These are phyloP conservation scores for Diaporthe vaccinii DNA, from an alignment of 2,329 filamentous ascomycete genomes.

Conservation along the genomic window DNA sequence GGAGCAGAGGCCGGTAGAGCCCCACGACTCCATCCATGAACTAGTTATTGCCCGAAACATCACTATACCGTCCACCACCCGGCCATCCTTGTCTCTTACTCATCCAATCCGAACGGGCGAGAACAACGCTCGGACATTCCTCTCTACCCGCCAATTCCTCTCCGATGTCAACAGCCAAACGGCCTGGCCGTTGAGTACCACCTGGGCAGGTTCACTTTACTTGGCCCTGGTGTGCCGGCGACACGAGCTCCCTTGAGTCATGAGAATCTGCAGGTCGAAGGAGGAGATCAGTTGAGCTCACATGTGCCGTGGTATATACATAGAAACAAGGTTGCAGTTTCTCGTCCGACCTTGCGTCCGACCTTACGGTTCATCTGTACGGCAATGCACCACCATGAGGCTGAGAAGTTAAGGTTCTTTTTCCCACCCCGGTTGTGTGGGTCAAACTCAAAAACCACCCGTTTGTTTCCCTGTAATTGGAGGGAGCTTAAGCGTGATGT, in stretches of 20 bases:
- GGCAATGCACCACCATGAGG: conserved; percentile 24
- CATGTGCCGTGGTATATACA: conserved; percentile 24
- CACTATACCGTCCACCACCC: neutral
- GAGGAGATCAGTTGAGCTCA: neutral
- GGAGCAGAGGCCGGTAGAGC: neutral
- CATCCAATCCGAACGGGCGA: neutral
- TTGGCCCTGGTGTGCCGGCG: neutral
- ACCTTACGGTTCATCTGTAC: conserved; percentile 27
- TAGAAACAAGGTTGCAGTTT: conserved; percentile 9
- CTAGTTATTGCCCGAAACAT: neutral
- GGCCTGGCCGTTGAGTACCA: conserved; percentile 4
- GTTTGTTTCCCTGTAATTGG: conserved; percentile 3
- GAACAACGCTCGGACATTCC: neutral
- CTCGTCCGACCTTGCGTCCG: conserved; percentile 6
- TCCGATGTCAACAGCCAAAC: conserved; percentile 11
- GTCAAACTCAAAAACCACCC: neutral
- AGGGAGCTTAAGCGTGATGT: conserved; percentile 5
- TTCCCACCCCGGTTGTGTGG: neutral
- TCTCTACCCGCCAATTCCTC: neutral
- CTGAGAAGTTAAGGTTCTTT: conserved; percentile 8
- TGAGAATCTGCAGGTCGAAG: conserved; percentile 5
- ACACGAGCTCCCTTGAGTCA: conserved; percentile 12
- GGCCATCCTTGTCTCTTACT: neutral
- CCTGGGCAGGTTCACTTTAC: neutral
- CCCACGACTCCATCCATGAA: neutral